These are phyloP conservation scores for Backusella circina DNA, from an alignment of 192 early-diverging fungal species.

Conservation along the genomic window DNA sequence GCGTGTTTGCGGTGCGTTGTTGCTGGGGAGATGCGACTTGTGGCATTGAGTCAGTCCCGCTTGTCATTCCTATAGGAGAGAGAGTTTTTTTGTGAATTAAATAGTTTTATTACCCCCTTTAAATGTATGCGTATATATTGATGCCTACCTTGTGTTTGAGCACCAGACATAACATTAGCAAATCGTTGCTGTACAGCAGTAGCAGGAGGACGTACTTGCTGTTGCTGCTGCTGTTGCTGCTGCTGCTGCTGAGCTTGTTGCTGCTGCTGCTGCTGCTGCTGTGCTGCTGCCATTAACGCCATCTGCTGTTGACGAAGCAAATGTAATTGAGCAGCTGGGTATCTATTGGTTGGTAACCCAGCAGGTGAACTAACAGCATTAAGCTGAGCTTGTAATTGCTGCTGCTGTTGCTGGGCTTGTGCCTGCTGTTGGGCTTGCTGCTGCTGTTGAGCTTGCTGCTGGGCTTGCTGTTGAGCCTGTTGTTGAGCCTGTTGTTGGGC, in stretches of 20 bases:
- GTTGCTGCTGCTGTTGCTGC: conserved; percentile 24
- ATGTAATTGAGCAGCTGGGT: conserved; percentile 32
- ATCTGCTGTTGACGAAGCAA: conserved; percentile 31
- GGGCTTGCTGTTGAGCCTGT: conserved; percentile 30
- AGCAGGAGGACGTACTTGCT: conserved; percentile 26
- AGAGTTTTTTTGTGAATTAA: neutral
- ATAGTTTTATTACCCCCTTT: neutral
- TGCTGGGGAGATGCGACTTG: conserved; percentile 7
- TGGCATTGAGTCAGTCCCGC: neutral
- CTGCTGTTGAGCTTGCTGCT: conserved; percentile 19
- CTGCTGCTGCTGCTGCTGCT: conserved; percentile 19
- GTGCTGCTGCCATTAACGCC: conserved; percentile 31
- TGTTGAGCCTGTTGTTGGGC: conserved; percentile 30
- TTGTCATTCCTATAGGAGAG: neutral
- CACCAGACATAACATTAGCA: conserved; percentile 10
- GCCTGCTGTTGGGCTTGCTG: conserved; percentile 28
- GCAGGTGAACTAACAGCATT: neutral
- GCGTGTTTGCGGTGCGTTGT: conserved; percentile 8
- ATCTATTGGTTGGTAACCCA: conserved; percentile 14
- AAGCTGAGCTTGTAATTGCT: conserved; percentile 17
- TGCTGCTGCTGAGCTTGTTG: conserved; percentile 21
- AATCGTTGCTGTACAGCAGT: conserved; percentile 19
- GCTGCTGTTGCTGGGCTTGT: conserved; percentile 24
- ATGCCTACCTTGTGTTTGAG: conserved; percentile 15
- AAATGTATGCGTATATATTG: neutral